phyloP scores from a whole-genome alignment of 805 yeast species.

The Myxozyma lipomycoides region DNA sequence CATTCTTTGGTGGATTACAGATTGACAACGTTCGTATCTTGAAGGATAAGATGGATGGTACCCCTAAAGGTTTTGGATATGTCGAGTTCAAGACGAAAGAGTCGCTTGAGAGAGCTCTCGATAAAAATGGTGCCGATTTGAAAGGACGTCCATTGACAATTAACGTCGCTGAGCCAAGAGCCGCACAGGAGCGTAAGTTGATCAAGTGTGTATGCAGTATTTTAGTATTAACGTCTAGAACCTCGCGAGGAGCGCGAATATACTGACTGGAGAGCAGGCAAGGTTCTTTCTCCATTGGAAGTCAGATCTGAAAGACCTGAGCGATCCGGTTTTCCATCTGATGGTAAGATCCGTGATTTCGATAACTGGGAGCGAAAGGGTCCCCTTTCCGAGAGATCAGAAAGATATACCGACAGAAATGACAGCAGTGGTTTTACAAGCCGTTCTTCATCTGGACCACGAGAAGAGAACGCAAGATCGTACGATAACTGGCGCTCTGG shows the following conservation, averaged over 20 bases:
- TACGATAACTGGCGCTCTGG: conserved; percentile 39
- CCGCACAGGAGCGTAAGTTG: background rate
- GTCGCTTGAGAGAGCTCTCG: conserved; percentile 69
- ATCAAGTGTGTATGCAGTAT: background rate
- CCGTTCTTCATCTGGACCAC: conserved; percentile 16
- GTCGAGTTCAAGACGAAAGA: conserved; percentile 82
- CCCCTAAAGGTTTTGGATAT: conserved; percentile 83
- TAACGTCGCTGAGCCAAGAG: conserved; percentile 66
- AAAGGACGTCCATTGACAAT: conserved; percentile 64
- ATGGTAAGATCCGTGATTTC: conserved; percentile 48
- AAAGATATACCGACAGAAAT: conserved; percentile 32
- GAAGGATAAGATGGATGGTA: conserved; percentile 58
- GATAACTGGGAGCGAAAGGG: conserved; percentile 37
- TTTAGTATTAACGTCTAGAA: no score
- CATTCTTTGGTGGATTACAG: conserved; percentile 39
- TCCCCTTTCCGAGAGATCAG: conserved; percentile 29
- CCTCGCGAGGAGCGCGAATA: conserved; percentile 26
- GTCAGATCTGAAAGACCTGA: conserved; percentile 33
- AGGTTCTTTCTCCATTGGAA: conserved; percentile 50
- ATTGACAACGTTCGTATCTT: conserved; percentile 70
- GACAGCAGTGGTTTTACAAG: conserved; percentile 48
- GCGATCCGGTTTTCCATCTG: conserved; percentile 14
- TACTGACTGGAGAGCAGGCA: conserved; percentile 37
- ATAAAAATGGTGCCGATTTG: conserved; percentile 65
- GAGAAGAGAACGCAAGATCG: conserved; percentile 12